These are phyloP conservation scores for Peronospora farinosa DNA, from an alignment of 352 stramenopile genomes.

Conservation along the genomic window DNA sequence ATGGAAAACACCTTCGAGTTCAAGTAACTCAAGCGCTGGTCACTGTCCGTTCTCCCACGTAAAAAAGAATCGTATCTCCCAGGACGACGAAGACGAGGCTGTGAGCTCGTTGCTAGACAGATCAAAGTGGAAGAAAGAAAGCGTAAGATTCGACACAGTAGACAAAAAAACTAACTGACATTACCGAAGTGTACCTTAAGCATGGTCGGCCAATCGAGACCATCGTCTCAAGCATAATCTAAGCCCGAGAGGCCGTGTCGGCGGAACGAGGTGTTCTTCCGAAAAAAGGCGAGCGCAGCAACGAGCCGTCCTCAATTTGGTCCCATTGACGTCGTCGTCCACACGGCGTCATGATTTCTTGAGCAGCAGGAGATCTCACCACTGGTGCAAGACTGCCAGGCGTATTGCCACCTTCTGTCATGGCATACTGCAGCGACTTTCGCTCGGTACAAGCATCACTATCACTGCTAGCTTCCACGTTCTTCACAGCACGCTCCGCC, in stretches of 20 bases:
- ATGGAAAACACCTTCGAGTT: constrained; percentile 95
- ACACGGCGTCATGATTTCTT: constrained; percentile 45
- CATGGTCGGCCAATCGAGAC: constrained; percentile 20
- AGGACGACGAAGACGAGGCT: constrained; percentile 15
- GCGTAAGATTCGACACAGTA: constrained; percentile 2
- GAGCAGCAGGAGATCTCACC: constrained; percentile 45
- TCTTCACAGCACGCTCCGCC: constrained; percentile 31
- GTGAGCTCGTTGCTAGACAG: constrained; percentile 9
- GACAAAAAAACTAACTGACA: constrained; percentile 11
- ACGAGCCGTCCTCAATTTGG: constrained; percentile 38
- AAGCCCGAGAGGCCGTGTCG: constrained; percentile 20
- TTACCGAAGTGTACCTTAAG: constrained; percentile 21
- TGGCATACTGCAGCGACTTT: constrained; percentile 38
- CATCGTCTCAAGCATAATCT: constrained; percentile 20
- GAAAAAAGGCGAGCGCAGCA: constrained; percentile 28
- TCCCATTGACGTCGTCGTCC: constrained; percentile 51
- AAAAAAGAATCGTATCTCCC: constrained; percentile 31
- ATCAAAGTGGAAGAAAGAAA: constrained; percentile 29
- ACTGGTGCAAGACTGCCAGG: constrained; percentile 38
- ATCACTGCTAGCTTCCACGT: constrained; percentile 37
- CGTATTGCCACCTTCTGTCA: constrained; percentile 50
- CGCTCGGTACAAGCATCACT: constrained; percentile 31
- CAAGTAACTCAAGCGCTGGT: constrained; percentile 81
- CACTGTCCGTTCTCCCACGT: constrained; percentile 87
- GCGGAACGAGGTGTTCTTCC: constrained; percentile 21